Conservation (phyloP, 2,329 filamentous ascomycete species). For the Fusarium algeriense region DNA sequence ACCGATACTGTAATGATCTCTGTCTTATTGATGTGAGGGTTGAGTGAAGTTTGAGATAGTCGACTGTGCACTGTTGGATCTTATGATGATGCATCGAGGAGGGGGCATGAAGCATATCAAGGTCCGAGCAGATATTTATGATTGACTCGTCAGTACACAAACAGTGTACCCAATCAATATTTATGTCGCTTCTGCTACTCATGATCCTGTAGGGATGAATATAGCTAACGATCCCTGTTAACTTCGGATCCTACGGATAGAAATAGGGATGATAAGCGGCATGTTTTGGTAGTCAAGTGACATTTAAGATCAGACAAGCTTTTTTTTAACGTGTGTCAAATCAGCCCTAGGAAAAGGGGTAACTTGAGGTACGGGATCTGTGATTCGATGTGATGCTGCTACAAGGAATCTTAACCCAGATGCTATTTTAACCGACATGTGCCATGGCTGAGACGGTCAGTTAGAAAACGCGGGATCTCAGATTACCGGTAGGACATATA, state of each 20-base stretch:
- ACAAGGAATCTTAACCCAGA: background rate
- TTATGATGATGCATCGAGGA: background rate
- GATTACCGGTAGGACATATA: too few relatives aligned
- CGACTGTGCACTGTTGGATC: too few relatives aligned
- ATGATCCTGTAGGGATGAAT: background rate
- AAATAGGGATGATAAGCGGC: background rate
- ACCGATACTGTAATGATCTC: background rate
- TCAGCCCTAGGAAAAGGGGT: conserved; percentile 35
- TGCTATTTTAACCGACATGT: background rate
- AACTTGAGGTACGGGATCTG: background rate
- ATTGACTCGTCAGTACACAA: too few relatives aligned
- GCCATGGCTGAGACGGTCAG: background rate
- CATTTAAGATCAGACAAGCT: conserved; percentile 25
- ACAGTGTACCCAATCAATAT: background rate
- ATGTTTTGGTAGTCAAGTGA: background rate
- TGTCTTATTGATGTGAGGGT: background rate
- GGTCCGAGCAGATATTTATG: background rate
- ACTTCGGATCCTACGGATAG: conserved; percentile 32
- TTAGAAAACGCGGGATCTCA: too few relatives aligned
- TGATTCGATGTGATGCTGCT: background rate
- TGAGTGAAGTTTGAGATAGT: too few relatives aligned
- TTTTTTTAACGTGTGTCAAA: conserved; percentile 17
- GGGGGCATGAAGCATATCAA: background rate
- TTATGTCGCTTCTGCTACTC: too few relatives aligned
- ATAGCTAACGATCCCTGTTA: background rate